phyloP scores from a whole-genome alignment of 306 rosid genomes.

The Castanea crenata region DNA sequence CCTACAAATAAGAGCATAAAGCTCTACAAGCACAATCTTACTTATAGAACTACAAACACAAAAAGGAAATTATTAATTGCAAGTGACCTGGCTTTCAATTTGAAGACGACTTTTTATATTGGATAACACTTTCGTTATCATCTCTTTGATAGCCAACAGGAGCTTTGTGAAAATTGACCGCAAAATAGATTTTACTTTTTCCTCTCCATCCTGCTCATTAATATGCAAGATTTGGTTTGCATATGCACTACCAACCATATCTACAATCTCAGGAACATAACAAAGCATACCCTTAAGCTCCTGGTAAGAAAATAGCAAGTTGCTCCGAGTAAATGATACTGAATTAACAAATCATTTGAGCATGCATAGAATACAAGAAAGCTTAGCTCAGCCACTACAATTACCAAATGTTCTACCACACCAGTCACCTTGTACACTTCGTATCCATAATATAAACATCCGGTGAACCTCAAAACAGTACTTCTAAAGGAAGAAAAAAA shows the following conservation, averaged over 20 bases:
- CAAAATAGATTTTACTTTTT: slow-evolving; percentile 52
- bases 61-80: background rate
- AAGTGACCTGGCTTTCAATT: slow-evolving; percentile 63
- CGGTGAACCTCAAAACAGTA: background rate
- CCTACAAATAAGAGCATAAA: background rate
- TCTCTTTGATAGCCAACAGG: slow-evolving; percentile 68
- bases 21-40: background rate
- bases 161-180: slow-evolving; percentile 63
- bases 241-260: slow-evolving; percentile 61
- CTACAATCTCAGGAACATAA: slow-evolving; percentile 71
- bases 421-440: background rate
- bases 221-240: slow-evolving; percentile 43
- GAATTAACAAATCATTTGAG: background rate
- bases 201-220: slow-evolving; percentile 51
- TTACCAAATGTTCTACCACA: background rate
- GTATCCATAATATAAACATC: background rate
- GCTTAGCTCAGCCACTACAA: background rate
- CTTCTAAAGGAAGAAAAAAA: background rate
- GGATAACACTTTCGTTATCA: slow-evolving; percentile 45
- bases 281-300: slow-evolving; percentile 76
- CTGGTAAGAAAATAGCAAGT: slow-evolving; percentile 40
- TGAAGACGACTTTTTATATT: slow-evolving; percentile 60
- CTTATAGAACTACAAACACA: slow-evolving; percentile 1
- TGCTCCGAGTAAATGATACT: slow-evolving; percentile 9
- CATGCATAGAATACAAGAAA: slow-evolving; percentile 11